Conservation (phyloP, 208 protist genomes). For the Acanthamoeba castellanii region DNA sequence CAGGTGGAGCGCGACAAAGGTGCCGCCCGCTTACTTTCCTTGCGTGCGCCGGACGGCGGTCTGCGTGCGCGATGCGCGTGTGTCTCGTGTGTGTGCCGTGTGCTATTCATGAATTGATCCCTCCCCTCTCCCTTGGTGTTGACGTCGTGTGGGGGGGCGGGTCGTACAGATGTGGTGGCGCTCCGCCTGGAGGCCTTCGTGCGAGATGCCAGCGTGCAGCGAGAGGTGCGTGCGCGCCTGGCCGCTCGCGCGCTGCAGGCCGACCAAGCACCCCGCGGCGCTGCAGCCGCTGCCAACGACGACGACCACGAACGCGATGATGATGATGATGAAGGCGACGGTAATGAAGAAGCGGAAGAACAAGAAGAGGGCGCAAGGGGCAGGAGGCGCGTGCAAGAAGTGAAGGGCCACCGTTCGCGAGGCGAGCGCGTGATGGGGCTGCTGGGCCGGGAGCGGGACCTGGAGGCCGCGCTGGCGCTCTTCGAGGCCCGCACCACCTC, state of each 20-base stretch:
- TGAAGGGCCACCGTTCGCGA: background rate
- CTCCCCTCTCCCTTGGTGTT: too few species aligned
- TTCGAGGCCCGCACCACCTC: background rate
- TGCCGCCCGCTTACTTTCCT: background rate
- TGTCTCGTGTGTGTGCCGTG: too few species aligned
- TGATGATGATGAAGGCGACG: background rate
- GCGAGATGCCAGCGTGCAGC: background rate
- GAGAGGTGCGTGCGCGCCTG: background rate
- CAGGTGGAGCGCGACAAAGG: background rate
- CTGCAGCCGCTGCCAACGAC: background rate
- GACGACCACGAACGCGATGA: background rate
- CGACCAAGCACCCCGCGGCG: background rate
- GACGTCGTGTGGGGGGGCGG: background rate
- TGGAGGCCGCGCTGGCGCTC: background rate
- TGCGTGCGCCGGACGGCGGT: too few species aligned
- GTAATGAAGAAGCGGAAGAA: background rate
- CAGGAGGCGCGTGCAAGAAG: too few species aligned
- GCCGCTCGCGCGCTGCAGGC: background rate
- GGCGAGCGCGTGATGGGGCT: background rate
- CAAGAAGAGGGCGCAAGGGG: background rate
- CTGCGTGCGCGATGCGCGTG: too few species aligned
- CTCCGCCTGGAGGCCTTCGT: constrained; percentile 1
- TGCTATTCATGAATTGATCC: background rate
- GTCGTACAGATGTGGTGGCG: background rate
- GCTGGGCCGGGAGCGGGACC: background rate